Evolutionary conservation across 768 basidiomycete species (phyloP), one percentile per base, ranked within the genome.

Genomic region (Phaffia australis): DNA sequence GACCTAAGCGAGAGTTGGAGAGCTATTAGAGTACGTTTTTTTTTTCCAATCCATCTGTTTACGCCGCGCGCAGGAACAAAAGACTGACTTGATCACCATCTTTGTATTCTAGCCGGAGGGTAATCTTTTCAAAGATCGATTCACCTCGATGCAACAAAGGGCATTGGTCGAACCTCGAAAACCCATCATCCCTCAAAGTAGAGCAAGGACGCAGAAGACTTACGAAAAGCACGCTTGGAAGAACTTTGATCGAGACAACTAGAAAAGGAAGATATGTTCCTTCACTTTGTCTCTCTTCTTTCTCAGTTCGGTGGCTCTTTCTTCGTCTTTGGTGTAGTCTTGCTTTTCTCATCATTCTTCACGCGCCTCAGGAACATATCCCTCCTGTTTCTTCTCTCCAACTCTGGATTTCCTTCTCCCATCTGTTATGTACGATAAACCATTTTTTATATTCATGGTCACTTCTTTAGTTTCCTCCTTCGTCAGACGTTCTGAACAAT

Each of bases 41-140:
- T 54, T n/a, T 60, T 1, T 54, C 49, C 55, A 4, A 56, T 52
- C 25, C 23, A 55, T 48, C 25, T 51, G 19, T 29, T 32, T 64
- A 50, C 63, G 15, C 56, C 25, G 14, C 57, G 46, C 46, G 21
- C 49, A 16, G 62, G 30, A 11, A 9, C 21, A 15, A 8, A 32
- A 11, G n/a, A 15, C n/a, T 46, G 56, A 46, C 60, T 27, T 25
- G n/a, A 21, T 49, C 18, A 15, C 42, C 48, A 1, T 48, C 8
- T 60, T 67, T 55, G 49, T 25, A 25, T 60, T 42, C 68, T 42
- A 94, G 91, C 88, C 89, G 21, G 91, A 95, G 79, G 92, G 92
- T 29, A 95, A 94, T 74, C 78, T 92, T 46, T 94, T 94, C 81
- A 82, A 85, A 27, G 92, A 95, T 74, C 83, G 89, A 1, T 91